Base-by-base conservation (phyloP, 495 filamentous ascomycete genomes). In the Talaromyces wortmannii region DNA sequence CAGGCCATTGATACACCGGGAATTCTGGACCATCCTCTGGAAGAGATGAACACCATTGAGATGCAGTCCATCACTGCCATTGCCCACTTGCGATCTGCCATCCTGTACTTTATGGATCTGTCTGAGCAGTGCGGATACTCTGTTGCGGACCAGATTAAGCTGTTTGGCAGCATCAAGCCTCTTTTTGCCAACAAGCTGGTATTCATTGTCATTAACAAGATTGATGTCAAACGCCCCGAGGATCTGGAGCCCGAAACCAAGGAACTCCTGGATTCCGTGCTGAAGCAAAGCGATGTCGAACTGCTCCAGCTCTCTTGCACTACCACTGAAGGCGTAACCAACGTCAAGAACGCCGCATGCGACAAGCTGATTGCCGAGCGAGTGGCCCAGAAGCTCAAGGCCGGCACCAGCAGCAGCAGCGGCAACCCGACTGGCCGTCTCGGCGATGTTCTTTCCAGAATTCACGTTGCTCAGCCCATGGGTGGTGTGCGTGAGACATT, bases 21-120 rank as follows among this genome's bases (percentile, higher is more conserved):
- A 71, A 96, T 98, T 67, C 78, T 97, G 55, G 94, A 98, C 65
- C 95, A 98, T 68, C 95, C 94, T 12, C 80, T 98, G 8, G 95
- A 97, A 72, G 94, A 98, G 75, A 98, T 98, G 94, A 98, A 97
- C 74, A 97, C 94, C 8, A 98, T 98, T 67, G 95, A 98, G 71
- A 97, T 97, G 92, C 94, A 91, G 69, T 91, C 87, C 13, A 97
- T 98, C 58, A 97, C 92, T 11, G 94, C 94, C 8, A 95, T 98
- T 72, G 94, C 94, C 45, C 94, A 98, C 79, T 76, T 98, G 55
- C 84, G 94, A 49, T 92, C 90, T 31, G 92, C 92, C 23, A 91
- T 97, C 55, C 76, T 96, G 53, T 98, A 97, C 72, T 98, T 98
- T 72, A 96, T 98, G 84, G 94, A 97, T 74, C 80, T 97, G 55